A percentile compares a stretch with the other conserved stretches of the same genome.
These are phyloP conservation scores for slime mould (Dictyostelium discoideum) DNA, from an alignment of 78 protist genomes.

Conservation along the genomic window DNA sequence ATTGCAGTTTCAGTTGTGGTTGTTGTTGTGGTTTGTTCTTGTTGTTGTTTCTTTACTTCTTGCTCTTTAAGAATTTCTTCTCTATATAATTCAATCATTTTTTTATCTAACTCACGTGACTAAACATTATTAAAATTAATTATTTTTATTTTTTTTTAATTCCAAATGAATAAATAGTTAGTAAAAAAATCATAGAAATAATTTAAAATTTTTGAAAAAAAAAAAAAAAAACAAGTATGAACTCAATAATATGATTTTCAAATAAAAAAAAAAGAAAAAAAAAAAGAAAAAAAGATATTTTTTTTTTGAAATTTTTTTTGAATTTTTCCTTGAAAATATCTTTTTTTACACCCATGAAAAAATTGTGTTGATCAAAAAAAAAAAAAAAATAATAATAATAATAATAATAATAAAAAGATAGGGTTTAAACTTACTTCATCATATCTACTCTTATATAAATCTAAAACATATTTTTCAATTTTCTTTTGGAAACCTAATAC, in stretches of 20 bases:
- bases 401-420: background rate
- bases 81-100: conserved; percentile 39
- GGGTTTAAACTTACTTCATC: conserved; percentile 5
- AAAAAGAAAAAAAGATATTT: background rate
- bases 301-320: background rate
- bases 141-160: background rate
- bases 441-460: conserved; percentile 49
- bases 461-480: conserved; percentile 57
- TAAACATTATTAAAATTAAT: background rate
- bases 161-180: no score
- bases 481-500: conserved; percentile 75
- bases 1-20: background rate
- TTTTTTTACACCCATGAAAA: background rate
- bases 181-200: no score
- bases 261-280: no score
- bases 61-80: background rate
- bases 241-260: no score
- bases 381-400: background rate
- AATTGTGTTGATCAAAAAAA: background rate
- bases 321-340: background rate
- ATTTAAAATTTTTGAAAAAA: no score
- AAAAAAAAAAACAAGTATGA: no score
- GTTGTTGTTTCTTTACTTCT: background rate
- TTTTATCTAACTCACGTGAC: conserved; percentile 33
- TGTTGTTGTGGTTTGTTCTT: background rate